These are phyloP conservation scores for Butyriboletus loyo DNA, from an alignment of 768 basidiomycete genomes.

Conservation along the genomic window DNA sequence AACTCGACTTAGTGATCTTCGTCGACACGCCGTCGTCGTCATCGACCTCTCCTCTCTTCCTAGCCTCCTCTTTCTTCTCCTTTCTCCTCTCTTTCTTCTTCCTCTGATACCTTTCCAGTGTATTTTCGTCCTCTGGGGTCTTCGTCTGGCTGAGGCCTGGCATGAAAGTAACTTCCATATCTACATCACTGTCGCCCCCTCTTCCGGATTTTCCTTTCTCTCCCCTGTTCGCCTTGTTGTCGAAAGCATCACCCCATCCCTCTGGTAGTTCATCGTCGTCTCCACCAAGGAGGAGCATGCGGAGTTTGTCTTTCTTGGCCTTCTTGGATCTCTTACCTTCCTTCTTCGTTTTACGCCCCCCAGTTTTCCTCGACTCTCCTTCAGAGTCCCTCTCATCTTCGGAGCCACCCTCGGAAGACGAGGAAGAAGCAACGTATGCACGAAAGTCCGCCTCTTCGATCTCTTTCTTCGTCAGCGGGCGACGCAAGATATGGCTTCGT, in stretches of 20 bases:
- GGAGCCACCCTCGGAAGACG: slow-evolving; percentile 56
- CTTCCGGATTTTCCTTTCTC: slow-evolving; percentile 1
- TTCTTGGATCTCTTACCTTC: slow-evolving; percentile 33
- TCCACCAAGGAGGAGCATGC: slow-evolving; percentile 70
- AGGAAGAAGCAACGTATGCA: slow-evolving; percentile 70
- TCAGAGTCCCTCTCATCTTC: slow-evolving; percentile 26
- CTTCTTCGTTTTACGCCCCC: slow-evolving; percentile 4
- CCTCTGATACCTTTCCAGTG: slow-evolving; percentile 83
- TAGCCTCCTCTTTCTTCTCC: slow-evolving; percentile 68
- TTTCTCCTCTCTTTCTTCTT: slow-evolving; percentile 89
- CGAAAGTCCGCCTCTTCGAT: slow-evolving; percentile 91
- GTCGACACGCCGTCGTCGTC: slow-evolving; percentile 21
- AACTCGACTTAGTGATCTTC: slow-evolving; percentile 1
- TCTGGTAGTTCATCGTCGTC: slow-evolving; percentile 72
- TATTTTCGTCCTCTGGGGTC: slow-evolving; percentile 70
- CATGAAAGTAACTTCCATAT: slow-evolving; percentile 95
- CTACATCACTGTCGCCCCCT: slow-evolving; percentile 48
- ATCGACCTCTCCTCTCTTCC: slow-evolving; percentile 34
- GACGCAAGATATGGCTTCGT: slow-evolving; percentile 74
- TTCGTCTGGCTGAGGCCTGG: slow-evolving; percentile 69
- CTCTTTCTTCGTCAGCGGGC: slow-evolving; percentile 75
- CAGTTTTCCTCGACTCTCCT: slow-evolving; percentile 1
- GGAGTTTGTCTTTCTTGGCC: slow-evolving; percentile 63
- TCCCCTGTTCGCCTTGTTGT: slow-evolving; percentile 10
- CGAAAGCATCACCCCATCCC: slow-evolving; percentile 65